These are phyloP conservation scores for Coniosporium uncinatum DNA, from an alignment of 2,329 filamentous ascomycete genomes.

Conservation along the genomic window DNA sequence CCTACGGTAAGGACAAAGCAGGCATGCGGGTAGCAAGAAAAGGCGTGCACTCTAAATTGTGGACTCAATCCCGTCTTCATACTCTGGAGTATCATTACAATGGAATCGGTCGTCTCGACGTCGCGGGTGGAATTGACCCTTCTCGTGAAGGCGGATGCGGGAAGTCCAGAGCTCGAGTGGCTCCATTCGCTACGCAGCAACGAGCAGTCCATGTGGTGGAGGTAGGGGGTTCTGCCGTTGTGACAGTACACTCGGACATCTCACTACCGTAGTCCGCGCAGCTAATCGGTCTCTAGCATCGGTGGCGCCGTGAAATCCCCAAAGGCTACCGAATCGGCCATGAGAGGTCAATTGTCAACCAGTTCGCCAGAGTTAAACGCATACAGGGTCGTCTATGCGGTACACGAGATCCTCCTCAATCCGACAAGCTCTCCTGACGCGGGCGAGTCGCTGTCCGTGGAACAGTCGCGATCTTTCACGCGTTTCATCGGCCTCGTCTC, in stretches of 20 bases:
- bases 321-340: slow-evolving; percentile 18
- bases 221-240: slow-evolving; percentile 15
- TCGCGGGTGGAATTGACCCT: slow-evolving; percentile 22
- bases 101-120: slow-evolving; percentile 20
- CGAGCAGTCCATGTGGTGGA: slow-evolving; percentile 21
- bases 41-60: too few relatives aligned
- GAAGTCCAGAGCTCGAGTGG: slow-evolving; percentile 24
- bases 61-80: too few relatives aligned
- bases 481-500: slow-evolving; percentile 17
- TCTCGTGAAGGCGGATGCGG: slow-evolving; percentile 17
- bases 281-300: too few relatives aligned
- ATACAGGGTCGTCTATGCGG: slow-evolving; percentile 18
- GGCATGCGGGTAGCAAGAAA: too few relatives aligned
- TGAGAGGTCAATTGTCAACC: slow-evolving; percentile 10
- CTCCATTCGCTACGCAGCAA: slow-evolving; percentile 22
- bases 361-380: slow-evolving; percentile 9
- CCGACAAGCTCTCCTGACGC: slow-evolving; percentile 2
- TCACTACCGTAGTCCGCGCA: too few relatives aligned
- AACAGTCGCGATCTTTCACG: too few relatives aligned
- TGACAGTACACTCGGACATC: too few relatives aligned
- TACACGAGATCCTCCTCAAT: slow-evolving; percentile 19
- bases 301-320: slow-evolving; percentile 14
- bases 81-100: too few relatives aligned
- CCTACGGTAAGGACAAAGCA: too few relatives aligned
- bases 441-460: too few relatives aligned